Percentiles rank a stretch among this genome's conserved stretches.
phyloP scores from a whole-genome alignment of 495 filamentous ascomycete genomes.

The Penicillium lividum region DNA sequence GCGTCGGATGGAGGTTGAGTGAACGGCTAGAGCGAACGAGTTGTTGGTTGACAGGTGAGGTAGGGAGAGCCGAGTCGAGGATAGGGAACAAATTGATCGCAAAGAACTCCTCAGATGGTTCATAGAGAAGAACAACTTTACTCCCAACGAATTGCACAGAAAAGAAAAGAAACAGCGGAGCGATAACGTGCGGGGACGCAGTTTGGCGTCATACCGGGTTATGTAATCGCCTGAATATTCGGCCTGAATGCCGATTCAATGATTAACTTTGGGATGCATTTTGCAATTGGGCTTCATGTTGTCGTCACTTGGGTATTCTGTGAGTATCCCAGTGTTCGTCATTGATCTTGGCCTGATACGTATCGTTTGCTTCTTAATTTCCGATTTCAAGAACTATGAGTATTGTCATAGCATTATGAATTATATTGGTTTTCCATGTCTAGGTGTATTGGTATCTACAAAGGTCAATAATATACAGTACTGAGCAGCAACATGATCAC shows the following conservation, averaged over 20 bases:
- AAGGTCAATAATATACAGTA: background rate
- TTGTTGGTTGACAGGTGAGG: conserved; percentile 21
- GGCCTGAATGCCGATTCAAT: background rate
- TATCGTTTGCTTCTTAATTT: background rate
- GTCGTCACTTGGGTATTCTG: background rate
- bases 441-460: background rate
- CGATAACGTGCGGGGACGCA: conserved; percentile 26
- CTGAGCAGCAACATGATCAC: background rate
- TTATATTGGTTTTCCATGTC: background rate
- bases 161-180: conserved; percentile 20
- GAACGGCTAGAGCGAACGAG: conserved; percentile 22
- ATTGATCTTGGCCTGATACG: background rate
- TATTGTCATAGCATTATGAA: background rate
- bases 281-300: background rate
- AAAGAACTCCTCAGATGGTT: conserved; percentile 28
- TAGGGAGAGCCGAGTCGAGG: conserved; percentile 21
- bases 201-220: conserved; percentile 26
- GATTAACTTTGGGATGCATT: background rate
- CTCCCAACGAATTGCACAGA: conserved; percentile 17
- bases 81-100: conserved; percentile 34
- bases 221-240: conserved; percentile 19
- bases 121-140: conserved; percentile 29
- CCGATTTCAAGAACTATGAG: background rate
- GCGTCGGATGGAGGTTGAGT: conserved; percentile 34
- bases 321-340: background rate